These are phyloP conservation scores for Salix arbutifolia DNA, from an alignment of 345 rosid species.

Conservation along the genomic window DNA sequence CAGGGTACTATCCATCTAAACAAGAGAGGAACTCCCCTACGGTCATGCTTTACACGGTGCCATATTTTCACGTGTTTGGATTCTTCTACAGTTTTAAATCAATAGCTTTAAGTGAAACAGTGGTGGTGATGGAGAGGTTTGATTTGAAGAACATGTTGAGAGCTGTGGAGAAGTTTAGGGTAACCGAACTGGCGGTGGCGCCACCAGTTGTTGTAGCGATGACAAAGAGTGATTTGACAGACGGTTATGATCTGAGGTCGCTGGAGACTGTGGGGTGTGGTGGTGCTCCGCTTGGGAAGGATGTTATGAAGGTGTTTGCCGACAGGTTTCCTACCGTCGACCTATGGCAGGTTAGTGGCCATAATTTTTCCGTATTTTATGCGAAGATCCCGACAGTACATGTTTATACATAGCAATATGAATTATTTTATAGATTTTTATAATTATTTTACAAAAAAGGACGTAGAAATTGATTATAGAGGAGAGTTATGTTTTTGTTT, in stretches of 20 bases:
- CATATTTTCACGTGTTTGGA: slow-evolving; percentile 28
- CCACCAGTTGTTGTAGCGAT: slow-evolving; percentile 29
- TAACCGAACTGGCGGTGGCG: slow-evolving; percentile 17
- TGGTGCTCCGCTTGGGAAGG: slow-evolving; percentile 34
- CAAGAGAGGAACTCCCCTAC: slow-evolving; percentile 9
- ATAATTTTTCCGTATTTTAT: too few species aligned
- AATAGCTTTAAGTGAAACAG: slow-evolving; percentile 22
- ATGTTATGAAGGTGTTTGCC: slow-evolving; percentile 14
- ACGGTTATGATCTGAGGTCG: slow-evolving; percentile 23
- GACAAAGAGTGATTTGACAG: slow-evolving; percentile 8
- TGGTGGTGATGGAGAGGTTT: slow-evolving; percentile 33
- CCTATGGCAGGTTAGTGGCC: slow-evolving; percentile 20
- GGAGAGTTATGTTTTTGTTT: too few species aligned
- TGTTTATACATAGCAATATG: too few species aligned
- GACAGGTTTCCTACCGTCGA: slow-evolving; percentile 15
- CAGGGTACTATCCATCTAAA: neutral
- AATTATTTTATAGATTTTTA: too few species aligned
- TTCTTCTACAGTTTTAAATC: slow-evolving; percentile 19
- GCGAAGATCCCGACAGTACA: too few species aligned
- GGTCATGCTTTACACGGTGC: slow-evolving; percentile 22
- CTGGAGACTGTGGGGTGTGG: slow-evolving; percentile 13
- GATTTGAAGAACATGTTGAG: slow-evolving; percentile 25
- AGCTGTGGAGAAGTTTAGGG: slow-evolving; percentile 22
- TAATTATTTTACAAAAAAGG: too few species aligned
- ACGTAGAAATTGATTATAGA: too few species aligned